These are phyloP conservation scores for Saccharomycopsis synnaedendra DNA, from an alignment of 805 yeast species.

Conservation along the genomic window DNA sequence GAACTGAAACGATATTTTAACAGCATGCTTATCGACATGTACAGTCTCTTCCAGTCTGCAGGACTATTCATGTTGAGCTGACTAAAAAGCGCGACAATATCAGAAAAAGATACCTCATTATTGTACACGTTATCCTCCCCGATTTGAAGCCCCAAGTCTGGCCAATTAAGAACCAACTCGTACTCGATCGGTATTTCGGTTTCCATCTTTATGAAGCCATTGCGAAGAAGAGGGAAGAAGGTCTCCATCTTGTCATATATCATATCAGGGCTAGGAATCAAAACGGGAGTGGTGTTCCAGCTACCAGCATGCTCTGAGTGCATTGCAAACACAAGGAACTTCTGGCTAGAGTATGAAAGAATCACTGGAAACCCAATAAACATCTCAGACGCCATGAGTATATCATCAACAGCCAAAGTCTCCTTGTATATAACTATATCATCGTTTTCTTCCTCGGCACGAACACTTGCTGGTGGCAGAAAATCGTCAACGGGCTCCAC, in stretches of 20 bases:
- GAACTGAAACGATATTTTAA: constrained; percentile 5
- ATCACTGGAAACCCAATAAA: constrained; percentile 1
- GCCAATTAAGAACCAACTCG: constrained; percentile 5
- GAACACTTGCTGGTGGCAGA: too few relatives aligned
- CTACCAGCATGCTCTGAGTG: background rate
- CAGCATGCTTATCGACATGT: background rate
- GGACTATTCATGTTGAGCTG: constrained; percentile 3
- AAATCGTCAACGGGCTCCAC: background rate
- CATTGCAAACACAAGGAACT: background rate
- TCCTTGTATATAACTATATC: constrained; percentile 2
- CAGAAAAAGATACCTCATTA: constrained; percentile 5
- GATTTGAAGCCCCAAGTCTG: background rate
- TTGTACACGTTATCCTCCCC: constrained; percentile 8
- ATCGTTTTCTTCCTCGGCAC: background rate
- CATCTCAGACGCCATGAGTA: background rate
- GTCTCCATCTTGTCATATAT: constrained; percentile 2
- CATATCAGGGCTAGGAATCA: background rate
- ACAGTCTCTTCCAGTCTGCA: background rate
- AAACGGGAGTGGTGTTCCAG: background rate
- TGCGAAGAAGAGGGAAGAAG: constrained; percentile 3
- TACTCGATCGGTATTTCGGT: background rate
- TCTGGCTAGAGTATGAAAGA: background rate
- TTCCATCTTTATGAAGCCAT: background rate
- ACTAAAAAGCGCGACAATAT: constrained; percentile 1
- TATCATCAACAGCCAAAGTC: background rate